Percentiles rank a stretch among this genome's conserved stretches.
Conservation (phyloP, 805 yeast genomes). For the Wickerhamiella musiphila region DNA sequence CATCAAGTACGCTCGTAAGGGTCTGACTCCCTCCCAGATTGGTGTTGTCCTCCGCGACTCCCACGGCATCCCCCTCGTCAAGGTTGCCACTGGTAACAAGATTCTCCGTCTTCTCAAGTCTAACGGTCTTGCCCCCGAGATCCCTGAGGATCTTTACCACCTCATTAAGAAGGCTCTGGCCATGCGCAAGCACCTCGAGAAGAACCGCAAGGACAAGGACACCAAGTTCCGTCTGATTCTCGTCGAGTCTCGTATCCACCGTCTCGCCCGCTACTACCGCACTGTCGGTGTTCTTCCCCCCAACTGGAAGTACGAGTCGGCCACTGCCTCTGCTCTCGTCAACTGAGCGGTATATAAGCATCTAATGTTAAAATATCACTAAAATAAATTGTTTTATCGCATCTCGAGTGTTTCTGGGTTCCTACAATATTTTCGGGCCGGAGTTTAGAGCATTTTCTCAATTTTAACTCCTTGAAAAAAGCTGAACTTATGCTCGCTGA, state of each 20-base stretch:
- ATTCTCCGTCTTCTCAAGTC: slow-evolving; percentile 97
- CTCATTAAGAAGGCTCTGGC: slow-evolving; percentile 99
- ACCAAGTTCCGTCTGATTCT: slow-evolving; percentile 99
- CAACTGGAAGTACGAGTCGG: slow-evolving; percentile 99
- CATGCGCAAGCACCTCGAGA: slow-evolving; percentile 99
- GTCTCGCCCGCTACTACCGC: slow-evolving; percentile 99
- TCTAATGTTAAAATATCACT: too few species aligned
- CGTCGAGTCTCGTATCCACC: slow-evolving; percentile 99
- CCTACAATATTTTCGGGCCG: too few species aligned
- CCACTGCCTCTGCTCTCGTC: slow-evolving; percentile 99
- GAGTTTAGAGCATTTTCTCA: too few species aligned
- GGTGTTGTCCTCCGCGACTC: slow-evolving; percentile 99
- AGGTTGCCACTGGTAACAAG: slow-evolving; percentile 97
- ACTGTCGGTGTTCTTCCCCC: slow-evolving; percentile 98
- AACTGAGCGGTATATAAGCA: slow-evolving; percentile 39
- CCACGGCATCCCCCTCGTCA: slow-evolving; percentile 97
- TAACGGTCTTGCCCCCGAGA: slow-evolving; percentile 99
- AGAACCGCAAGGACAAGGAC: slow-evolving; percentile 99
- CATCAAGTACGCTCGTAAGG: slow-evolving; percentile 98
- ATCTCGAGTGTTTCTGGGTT: not conserved
- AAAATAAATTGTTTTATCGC: slow-evolving; percentile 2
- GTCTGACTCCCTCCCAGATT: slow-evolving; percentile 98
- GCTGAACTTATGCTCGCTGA: too few species aligned
- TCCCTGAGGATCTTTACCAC: slow-evolving; percentile 99
- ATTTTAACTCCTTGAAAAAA: too few species aligned